Base-by-base conservation (phyloP, 164 flowering plant genomes). In the Tetrastigma voinierianum region DNA sequence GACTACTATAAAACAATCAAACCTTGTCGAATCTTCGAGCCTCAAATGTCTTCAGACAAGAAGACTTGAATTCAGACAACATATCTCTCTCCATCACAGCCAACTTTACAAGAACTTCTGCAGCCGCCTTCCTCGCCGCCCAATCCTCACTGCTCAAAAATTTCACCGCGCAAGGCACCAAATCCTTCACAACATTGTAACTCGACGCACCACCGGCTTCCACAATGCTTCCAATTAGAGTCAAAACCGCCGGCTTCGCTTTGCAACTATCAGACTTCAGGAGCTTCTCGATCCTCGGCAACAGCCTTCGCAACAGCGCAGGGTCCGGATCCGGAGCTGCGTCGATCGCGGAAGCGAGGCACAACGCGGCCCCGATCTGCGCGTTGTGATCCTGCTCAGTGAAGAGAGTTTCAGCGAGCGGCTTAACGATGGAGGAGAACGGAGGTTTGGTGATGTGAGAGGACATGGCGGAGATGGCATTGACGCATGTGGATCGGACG, bases 321-420 rank as follows among this genome's bases (percentile, higher is more conserved):
- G 76, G 75, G 0, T 90, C 96, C 55, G 88, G 88, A 69, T 80
- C 87, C 40, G 79, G 74, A 16, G 91, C 70, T 0, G 83, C 81
- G 10, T 87, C 93, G 20, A 93, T 80, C 4, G 87, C 90, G 4
- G 93, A 75, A 1, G 92, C 84, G 53, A 95, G 62, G 65, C 99
- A 95, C 62, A 88, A 61, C 2, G 98, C 94, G 1, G 89, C 81
- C 9, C 95, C 93, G 66, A 67, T 76, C 84, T 95, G 99, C 18
- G 90, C 70, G 57, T 79, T 76, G 19, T 25, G 25, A 40, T 89
- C 93, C 77, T 89, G 96, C 72, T 95, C 99, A 10, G 86, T 77
- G 62, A 84, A 75, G 1, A 94, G 72, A 44, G 95, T 81, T 17
- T 87, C 97, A 19, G 80, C 32, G 46, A 92, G 72, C 13, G 90